These are phyloP conservation scores for Saitozyma sp. DNA, from an alignment of 768 basidiomycete species.

Conservation along the genomic window DNA sequence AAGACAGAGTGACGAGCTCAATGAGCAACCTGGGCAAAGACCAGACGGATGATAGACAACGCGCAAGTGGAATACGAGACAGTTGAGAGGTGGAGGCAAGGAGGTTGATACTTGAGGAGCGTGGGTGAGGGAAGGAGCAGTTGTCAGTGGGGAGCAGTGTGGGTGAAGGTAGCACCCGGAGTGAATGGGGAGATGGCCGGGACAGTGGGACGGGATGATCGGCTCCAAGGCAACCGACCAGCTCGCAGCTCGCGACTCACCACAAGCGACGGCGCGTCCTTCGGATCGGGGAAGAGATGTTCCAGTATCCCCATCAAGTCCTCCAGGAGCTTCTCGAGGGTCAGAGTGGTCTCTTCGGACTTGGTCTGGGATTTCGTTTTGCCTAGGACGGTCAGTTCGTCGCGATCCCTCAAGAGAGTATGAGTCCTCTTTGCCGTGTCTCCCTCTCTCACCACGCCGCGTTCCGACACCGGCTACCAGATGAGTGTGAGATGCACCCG, in stretches of 20 bases:
- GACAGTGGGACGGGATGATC: neutral
- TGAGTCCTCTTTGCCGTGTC: too few species aligned
- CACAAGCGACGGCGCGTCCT: conserved; percentile 68
- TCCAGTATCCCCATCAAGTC: conserved; percentile 74
- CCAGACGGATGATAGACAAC: too few species aligned
- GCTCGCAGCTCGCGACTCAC: conserved; percentile 56
- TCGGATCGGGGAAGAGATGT: conserved; percentile 68
- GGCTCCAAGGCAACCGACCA: neutral
- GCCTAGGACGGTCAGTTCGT: conserved; percentile 54
- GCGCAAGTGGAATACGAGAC: neutral
- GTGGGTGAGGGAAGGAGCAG: too few species aligned
- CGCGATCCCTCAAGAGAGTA: neutral
- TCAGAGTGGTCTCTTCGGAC: conserved; percentile 52
- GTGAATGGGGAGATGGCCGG: too few species aligned
- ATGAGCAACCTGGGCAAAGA: too few species aligned
- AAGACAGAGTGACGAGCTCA: too few species aligned
- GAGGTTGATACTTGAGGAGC: too few species aligned
- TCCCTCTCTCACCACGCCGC: too few species aligned
- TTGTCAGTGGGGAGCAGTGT: too few species aligned
- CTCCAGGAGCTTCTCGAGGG: conserved; percentile 65
- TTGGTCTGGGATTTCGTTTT: conserved; percentile 61
- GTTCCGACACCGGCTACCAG: too few species aligned
- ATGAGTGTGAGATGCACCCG: too few species aligned
- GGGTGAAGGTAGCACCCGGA: too few species aligned
- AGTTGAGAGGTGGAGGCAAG: neutral